phyloP scores from a whole-genome alignment of 2,329 filamentous ascomycete species.

The Fusarium sororula region DNA sequence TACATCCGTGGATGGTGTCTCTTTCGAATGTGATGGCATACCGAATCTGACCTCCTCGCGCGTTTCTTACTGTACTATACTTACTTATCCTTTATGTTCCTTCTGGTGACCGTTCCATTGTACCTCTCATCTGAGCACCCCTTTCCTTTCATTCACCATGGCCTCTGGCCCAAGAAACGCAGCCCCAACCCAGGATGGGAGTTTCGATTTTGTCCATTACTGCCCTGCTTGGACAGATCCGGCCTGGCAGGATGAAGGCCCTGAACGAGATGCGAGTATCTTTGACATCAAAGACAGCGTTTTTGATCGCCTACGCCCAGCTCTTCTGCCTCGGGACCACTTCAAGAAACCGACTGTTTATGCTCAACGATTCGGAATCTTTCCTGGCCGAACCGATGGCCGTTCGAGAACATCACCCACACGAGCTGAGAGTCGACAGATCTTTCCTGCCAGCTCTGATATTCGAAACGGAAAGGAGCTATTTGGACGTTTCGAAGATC shows the following conservation, averaged over 20 bases:
- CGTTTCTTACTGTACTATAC: neutral
- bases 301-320: slow-evolving; percentile 38
- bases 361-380: slow-evolving; percentile 44
- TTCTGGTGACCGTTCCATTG: neutral
- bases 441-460: slow-evolving; percentile 1
- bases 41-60: neutral
- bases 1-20: neutral
- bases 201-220: slow-evolving; percentile 19
- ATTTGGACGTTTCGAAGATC: slow-evolving; percentile 26
- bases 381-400: slow-evolving; percentile 41
- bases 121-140: neutral
- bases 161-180: neutral
- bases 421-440: slow-evolving; percentile 29
- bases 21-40: neutral
- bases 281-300: slow-evolving; percentile 25
- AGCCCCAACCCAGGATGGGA: neutral
- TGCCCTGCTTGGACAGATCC: slow-evolving; percentile 44
- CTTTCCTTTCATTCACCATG: neutral
- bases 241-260: slow-evolving; percentile 37
- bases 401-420: slow-evolving; percentile 46
- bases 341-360: slow-evolving; percentile 39
- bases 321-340: slow-evolving; percentile 35
- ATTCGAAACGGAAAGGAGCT: slow-evolving; percentile 35
- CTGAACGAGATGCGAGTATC: neutral
- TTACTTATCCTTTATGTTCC: neutral